phyloP scores from a whole-genome alignment of 2,329 filamentous ascomycete species.

The Colletotrichum simmondsii region DNA sequence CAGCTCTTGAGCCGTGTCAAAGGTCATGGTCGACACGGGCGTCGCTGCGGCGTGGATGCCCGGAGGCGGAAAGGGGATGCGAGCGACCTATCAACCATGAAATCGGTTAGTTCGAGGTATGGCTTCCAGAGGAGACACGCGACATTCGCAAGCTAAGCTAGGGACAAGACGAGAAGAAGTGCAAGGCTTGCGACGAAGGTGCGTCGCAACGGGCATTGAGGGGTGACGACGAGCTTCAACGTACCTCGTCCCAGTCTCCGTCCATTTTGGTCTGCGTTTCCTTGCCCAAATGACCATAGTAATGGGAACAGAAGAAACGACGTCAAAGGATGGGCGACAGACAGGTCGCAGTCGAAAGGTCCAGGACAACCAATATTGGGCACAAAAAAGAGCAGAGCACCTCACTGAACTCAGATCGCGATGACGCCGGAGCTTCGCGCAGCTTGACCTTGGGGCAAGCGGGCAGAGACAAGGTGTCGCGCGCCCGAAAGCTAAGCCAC shows the following conservation, averaged over 20 bases:
- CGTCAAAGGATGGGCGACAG: conserved; percentile 6
- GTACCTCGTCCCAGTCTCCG: conserved; percentile 75
- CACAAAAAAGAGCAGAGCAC: neutral
- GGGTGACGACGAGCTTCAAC: conserved; percentile 40
- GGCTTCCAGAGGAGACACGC: neutral
- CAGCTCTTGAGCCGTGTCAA: conserved; percentile 89
- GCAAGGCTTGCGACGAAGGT: neutral
- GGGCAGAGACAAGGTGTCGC: conserved; percentile 18
- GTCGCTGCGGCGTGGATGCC: conserved; percentile 77
- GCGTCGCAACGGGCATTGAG: conserved; percentile 2
- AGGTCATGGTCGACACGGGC: conserved; percentile 82
- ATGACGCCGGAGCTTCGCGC: conserved; percentile 25
- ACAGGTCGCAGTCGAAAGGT: neutral
- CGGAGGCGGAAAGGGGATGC: conserved; percentile 83
- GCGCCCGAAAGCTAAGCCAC: conserved; percentile 20
- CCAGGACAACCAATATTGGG: neutral
- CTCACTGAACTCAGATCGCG: conserved; percentile 1
- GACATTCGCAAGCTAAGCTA: conserved; percentile 35
- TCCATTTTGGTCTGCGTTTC: conserved; percentile 64
- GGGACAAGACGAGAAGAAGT: conserved; percentile 15
- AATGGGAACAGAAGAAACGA: conserved; percentile 12
- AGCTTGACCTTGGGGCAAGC: conserved; percentile 9
- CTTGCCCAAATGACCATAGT: conserved; percentile 49
- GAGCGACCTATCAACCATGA: conserved; percentile 71
- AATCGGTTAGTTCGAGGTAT: conserved; percentile 19